phyloP scores from a whole-genome alignment of 441 rosid species.

The Francoa sonchifolia region DNA sequence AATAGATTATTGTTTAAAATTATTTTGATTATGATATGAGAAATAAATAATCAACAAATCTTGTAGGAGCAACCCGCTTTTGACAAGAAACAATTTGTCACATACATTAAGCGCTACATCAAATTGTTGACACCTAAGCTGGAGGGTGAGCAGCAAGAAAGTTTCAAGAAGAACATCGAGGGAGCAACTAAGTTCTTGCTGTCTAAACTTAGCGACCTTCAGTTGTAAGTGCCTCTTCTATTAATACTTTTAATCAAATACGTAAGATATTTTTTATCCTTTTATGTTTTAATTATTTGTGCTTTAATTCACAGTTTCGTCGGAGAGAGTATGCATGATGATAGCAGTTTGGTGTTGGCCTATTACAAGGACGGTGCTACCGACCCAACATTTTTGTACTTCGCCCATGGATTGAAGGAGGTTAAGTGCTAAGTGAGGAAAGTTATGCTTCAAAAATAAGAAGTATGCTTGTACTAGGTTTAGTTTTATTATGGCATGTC shows the following conservation, averaged over 20 bases:
- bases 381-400: constrained; percentile 92
- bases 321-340: constrained; percentile 92
- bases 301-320: constrained; percentile 45
- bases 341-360: constrained; percentile 62
- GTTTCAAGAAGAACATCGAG: constrained; percentile 72
- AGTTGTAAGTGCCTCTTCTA: constrained; percentile 46
- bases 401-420: constrained; percentile 76
- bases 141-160: constrained; percentile 36
- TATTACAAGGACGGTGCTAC: constrained; percentile 93
- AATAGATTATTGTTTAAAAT: background rate
- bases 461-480: constrained; percentile 15
- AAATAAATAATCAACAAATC: background rate
- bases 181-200: constrained; percentile 83
- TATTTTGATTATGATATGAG: background rate
- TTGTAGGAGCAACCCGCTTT: constrained; percentile 88
- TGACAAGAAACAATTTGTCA: constrained; percentile 73
- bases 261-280: too few species aligned
- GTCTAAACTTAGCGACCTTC: constrained; percentile 70
- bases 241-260: too few species aligned
- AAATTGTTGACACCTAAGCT: constrained; percentile 60
- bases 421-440: constrained; percentile 54
- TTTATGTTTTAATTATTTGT: too few species aligned
- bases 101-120: constrained; percentile 57
- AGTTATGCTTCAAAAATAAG: constrained; percentile 10
- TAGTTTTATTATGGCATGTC: constrained; percentile 14